Base-by-base conservation (phyloP, 306 rosid species). In the Cicer judaicum region DNA sequence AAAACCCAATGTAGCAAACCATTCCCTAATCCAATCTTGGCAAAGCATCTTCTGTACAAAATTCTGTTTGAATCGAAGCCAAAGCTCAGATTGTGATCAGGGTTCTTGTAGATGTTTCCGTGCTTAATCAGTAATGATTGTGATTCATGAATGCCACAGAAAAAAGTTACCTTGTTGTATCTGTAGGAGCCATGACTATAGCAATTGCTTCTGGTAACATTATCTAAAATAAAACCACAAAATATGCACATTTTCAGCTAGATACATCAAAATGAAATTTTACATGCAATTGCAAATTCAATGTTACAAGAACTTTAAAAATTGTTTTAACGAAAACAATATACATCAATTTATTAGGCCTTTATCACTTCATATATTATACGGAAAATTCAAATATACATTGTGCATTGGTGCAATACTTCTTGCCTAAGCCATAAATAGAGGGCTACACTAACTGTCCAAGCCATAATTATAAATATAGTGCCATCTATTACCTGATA, bases 161-260 rank as follows among this genome's bases (percentile, higher is more conserved):
- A 44, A 80, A 64, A 61, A 64, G 34, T 74, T 71, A 92, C 99
- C 98, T 87, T 72, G 87, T 42, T 64, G 88, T 76, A 83, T 95
- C 99, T 24, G 98, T 92, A 15, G 98, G 99, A 67, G 99, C 99
- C 99, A 95, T 95, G 75, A 95, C 99, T 61, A 95, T 95, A 60
- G 99, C 99, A 85, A 95, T 79, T 63, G 99, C 97, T 87, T 95
- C 99, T 0, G 97, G 98, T 75, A 95, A 85, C 99, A 95, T 95
- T 74, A 95, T 89, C 99, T 92, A 78, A 75, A 80, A 87, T 60
- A 38, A 85, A 64, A 75, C 78, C 76, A 85, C 54, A 61, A 70
- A 38, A 72, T 11, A 76, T 55, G 53, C 52, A 79, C 34, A 8
- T 50, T 44, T n/a, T 75, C 42, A 81, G 79, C 29, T 47, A 71